Conservation (phyloP, 2,329 filamentous ascomycete species). For the Dothistroma pini region DNA sequence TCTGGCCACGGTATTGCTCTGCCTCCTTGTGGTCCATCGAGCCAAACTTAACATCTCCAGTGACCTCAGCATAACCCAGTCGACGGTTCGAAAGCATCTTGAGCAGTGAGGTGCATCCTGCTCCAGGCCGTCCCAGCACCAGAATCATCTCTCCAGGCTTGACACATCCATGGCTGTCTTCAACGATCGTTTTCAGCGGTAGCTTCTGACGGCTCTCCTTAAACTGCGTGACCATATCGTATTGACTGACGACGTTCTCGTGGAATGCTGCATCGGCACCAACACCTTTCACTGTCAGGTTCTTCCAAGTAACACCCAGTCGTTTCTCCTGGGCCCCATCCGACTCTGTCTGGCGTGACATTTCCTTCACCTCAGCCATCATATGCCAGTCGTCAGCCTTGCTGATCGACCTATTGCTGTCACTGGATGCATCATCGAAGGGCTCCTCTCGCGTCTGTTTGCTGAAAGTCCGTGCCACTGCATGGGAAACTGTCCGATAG, state of each 20-base stretch:
- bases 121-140: slow-evolving; percentile 31
- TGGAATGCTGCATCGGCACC: slow-evolving; percentile 61
- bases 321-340: slow-evolving; percentile 49
- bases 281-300: slow-evolving; percentile 61
- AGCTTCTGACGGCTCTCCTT: slow-evolving; percentile 44
- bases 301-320: slow-evolving; percentile 63
- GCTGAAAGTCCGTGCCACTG: slow-evolving; percentile 16
- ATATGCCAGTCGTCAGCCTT: slow-evolving; percentile 48
- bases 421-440: slow-evolving; percentile 7
- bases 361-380: slow-evolving; percentile 47
- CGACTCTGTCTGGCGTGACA: slow-evolving; percentile 43
- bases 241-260: slow-evolving; percentile 53
- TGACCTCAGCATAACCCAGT: slow-evolving; percentile 41
- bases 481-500: slow-evolving; percentile 19
- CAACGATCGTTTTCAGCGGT: slow-evolving; percentile 61
- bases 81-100: slow-evolving; percentile 66
- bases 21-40: slow-evolving; percentile 42
- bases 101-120: slow-evolving; percentile 62
- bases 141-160: slow-evolving; percentile 53
- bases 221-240: slow-evolving; percentile 48
- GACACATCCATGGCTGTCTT: slow-evolving; percentile 60
- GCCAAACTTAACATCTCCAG: slow-evolving; percentile 58
- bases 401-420: slow-evolving; percentile 25
- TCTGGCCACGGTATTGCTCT: slow-evolving; percentile 44
- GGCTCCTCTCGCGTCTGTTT: slow-evolving; percentile 5